These are phyloP conservation scores for Globisporangium takayamanum DNA, from an alignment of 352 stramenopile genomes.

Conservation along the genomic window DNA sequence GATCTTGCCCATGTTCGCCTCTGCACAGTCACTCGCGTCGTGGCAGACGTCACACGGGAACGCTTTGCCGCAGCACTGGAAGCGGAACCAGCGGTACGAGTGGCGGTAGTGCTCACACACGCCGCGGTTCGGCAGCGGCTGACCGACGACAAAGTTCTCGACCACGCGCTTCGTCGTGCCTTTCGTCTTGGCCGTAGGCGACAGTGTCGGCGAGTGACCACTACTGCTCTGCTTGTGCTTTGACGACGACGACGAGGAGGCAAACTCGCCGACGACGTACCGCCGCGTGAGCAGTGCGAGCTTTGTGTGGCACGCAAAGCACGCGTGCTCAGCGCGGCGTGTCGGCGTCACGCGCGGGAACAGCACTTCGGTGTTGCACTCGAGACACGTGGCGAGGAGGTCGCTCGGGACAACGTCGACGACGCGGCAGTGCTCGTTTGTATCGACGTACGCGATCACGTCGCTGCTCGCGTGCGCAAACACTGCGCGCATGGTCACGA, in stretches of 20 bases:
- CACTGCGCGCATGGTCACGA: constrained; percentile 53
- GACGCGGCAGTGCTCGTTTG: constrained; percentile 56
- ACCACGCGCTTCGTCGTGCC: constrained; percentile 24
- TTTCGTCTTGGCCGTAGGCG: constrained; percentile 22
- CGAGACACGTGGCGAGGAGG: constrained; percentile 62
- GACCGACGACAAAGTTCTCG: constrained; percentile 57
- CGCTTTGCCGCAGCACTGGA: constrained; percentile 79
- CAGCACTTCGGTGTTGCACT: constrained; percentile 60
- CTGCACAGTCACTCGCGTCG: constrained; percentile 55
- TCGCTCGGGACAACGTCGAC: constrained; percentile 66
- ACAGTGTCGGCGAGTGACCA: background rate
- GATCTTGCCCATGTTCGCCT: constrained; percentile 70
- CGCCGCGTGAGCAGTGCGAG: constrained; percentile 64
- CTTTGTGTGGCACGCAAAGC: constrained; percentile 75
- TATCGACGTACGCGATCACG: constrained; percentile 62
- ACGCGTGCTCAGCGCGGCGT: constrained; percentile 55
- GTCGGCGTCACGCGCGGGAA: constrained; percentile 39
- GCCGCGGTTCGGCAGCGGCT: constrained; percentile 65
- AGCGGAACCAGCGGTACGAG: constrained; percentile 78
- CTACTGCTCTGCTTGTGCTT: constrained; percentile 14
- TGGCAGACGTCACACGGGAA: constrained; percentile 83
- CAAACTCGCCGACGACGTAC: constrained; percentile 29
- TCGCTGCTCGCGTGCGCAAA: constrained; percentile 66
- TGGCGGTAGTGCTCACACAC: constrained; percentile 76
- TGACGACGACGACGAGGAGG: background rate